Conservation (phyloP, 192 early-diverging fungal species). For the Backusella tuberculispora region DNA sequence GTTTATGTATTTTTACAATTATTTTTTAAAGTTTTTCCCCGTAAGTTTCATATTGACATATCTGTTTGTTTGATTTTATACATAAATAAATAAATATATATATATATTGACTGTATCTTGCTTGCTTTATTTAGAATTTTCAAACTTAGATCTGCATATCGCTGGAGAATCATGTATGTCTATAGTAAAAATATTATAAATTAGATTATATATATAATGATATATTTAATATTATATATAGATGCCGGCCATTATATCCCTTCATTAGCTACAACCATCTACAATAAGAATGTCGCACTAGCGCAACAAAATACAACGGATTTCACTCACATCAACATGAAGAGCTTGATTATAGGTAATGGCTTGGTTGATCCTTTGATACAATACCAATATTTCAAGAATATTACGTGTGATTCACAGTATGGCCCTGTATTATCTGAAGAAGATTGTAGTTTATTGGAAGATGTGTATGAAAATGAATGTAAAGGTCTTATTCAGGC, state of each 20-base stretch:
- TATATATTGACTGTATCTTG: too few relatives aligned
- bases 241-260: conserved; percentile 93
- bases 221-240: background rate
- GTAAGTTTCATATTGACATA: background rate
- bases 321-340: conserved; percentile 61
- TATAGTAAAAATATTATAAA: background rate
- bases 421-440: conserved; percentile 80
- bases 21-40: conserved; percentile 77
- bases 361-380: conserved; percentile 84
- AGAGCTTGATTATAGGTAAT: conserved; percentile 82
- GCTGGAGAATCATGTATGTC: conserved; percentile 72
- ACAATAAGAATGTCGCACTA: conserved; percentile 59
- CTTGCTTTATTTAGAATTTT: conserved; percentile 52
- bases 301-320: conserved; percentile 32
- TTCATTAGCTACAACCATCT: conserved; percentile 78
- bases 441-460: conserved; percentile 72
- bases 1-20: conserved; percentile 90
- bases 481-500: conserved; percentile 74
- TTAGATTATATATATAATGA: background rate
- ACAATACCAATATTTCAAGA: conserved; percentile 88
- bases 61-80: background rate
- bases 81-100: too few relatives aligned
- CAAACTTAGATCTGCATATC: conserved; percentile 74
- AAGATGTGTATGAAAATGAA: conserved; percentile 59
- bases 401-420: conserved; percentile 70